Base-by-base conservation (phyloP, 352 stramenopile species). In the Blastocystis hominis region DNA sequence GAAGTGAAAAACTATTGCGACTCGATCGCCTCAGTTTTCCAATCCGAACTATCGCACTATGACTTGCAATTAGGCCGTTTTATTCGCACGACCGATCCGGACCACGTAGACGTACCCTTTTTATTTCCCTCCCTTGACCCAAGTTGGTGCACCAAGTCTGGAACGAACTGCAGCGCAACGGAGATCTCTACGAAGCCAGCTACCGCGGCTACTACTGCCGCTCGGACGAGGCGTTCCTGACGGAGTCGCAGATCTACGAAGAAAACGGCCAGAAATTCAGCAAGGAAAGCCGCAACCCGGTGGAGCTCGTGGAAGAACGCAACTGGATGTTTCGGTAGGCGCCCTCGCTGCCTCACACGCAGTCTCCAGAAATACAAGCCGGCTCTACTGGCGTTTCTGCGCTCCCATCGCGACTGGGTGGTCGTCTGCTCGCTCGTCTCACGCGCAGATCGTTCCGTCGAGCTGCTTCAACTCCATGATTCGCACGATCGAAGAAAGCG, bases 121-220 rank as follows among this genome's bases (percentile, higher is more conserved):
- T 40, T 15, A 24, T 46, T 38, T 46, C 17, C 9, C 24, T 24
- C 10, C 15, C 69, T 90, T 70, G 88, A 30, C 24, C 24, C 24
- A 69, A 90, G n/a, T 92, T 93, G 1, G 96, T 98, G 13, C 87
- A 91, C 36, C 89, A 93, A 36, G 91, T 99, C 47, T 99, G 96
- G 96, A 93, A 93, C 5, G 90, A 88, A 0, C 91, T 99, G 78
- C 89, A 93, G 10, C 89, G 93, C 4, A 95, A 95, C 84, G 96
- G 94, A 20, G 90, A 95, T 81, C 98, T 99, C 90, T 98, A 98
- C 89, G 89, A 98, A 81, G 96, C 95, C 47, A 91, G 95, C 54
- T 97, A 99, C 91, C 93, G 96, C 88, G 95, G 95, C 20, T 99
- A 96, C 96, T 99, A 99, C 91, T 98, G 94, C 89, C 95, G 98